Base-by-base conservation (phyloP, 441 rosid species). In the Euphorbia corollata region DNA sequence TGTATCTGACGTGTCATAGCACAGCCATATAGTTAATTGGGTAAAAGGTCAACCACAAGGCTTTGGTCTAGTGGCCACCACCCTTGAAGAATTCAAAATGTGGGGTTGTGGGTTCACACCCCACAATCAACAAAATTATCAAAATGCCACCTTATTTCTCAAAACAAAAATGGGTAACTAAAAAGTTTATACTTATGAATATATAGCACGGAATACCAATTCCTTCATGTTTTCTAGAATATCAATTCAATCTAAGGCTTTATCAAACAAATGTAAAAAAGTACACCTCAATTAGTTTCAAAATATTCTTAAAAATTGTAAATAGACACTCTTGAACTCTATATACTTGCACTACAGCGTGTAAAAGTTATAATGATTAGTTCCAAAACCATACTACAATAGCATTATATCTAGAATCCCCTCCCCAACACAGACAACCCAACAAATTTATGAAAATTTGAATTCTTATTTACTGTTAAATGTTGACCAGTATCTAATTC, bases 211-310 rank as follows among this genome's bases (percentile, higher is more conserved):
- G 30, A 57, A 15, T 41, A n/a, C 56, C 20, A 11, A 32, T 43
- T 67, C 18, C 20, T 32, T 13, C 47, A 30, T 30, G 20, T 19
- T 59, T 50, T 6, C 34, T 58, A n/a, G 55, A 34, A 41, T 27
- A 61, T 30, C 39, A 68, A 60, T 16, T 50, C 23, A 60, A 68
- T 47, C 71, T 39, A 13, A 27, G 20, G 36, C 34, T 34, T 47
- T 30, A 47, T 7, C 27, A 19, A 51, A 30, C 57, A 51, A 80
- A 39, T 24, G 3, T 61, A 36, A 2, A 24, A 15, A 22, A 24
- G n/a, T 32, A 36, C 22, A 5, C 24, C 51, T 47, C 58, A 60
- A 16, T 38, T 48, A 24, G 15, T 18, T 24, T 16, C 7, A 3
- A 13, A 50, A 60, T 47, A 36, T 53, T 19, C 50, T 68, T 36